Base-by-base conservation (phyloP, 495 filamentous ascomycete genomes). In the Penicillium coffeae region DNA sequence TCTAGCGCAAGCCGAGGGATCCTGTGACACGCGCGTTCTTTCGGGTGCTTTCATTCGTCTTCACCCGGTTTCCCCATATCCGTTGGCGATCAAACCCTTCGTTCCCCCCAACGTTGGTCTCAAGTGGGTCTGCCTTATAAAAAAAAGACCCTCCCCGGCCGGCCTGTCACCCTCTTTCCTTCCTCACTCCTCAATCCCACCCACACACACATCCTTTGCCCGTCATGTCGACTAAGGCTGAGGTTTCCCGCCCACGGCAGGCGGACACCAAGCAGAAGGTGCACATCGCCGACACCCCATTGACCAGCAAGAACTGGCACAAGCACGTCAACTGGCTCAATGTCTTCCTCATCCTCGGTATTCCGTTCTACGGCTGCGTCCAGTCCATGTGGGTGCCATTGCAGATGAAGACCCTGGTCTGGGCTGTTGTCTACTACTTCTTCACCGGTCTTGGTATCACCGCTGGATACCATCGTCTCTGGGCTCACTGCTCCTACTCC, bases 261-360 rank as follows among this genome's bases (percentile, higher is more conserved):
- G 51, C 54, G 34, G 71, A 79, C 49, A 68, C 72, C 44, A 78
- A 76, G 65, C 25, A 30, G 42, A 79, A 79, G 62, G 70, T 77
- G 47, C 77, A 80, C 56, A 78, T 80, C 45, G 73, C 77, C 42
- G 77, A 80, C 42, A 78, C 74, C 18, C 82, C 86, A 39, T 84
- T 97, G 48, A 96, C 88, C 43, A 77, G 77, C 66, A 60, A 75
- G 52, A 99, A 99, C 75, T 96, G 90, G 90, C 85, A 92, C 74
- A 89, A 94, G 66, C 94, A 97, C 62, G 82, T 97, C 78, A 91
- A 97, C 78, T 96, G 93, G 90, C 72, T 94, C 21, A 92, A 95
- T 65, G 86, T 91, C 37, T 78, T 75, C 58, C 75, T 97, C 68
- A 96, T 99, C 68, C 72, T 96, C 62, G 78, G 86, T 52, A 81